Conservation (phyloP, 129 eudicot species). For the Chrysanthemum lavandulifolium region DNA sequence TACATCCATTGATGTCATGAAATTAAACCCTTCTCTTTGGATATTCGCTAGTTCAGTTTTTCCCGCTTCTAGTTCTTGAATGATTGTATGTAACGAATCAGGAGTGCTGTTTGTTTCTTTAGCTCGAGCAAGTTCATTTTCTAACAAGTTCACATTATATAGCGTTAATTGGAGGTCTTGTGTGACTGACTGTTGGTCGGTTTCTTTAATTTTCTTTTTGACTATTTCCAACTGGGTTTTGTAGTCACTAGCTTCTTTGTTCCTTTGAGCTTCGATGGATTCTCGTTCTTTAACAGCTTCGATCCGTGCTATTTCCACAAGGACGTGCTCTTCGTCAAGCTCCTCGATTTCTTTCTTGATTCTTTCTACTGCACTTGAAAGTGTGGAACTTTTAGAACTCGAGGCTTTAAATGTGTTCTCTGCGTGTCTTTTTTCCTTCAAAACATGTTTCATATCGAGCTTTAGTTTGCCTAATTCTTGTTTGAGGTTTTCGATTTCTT, state of each 20-base stretch:
- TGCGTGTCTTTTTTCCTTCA: constrained; percentile 59
- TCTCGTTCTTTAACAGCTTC: constrained; percentile 72
- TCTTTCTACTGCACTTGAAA: constrained; percentile 38
- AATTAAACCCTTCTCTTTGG: constrained; percentile 52
- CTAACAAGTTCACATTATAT: constrained; percentile 41
- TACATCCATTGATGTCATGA: constrained; percentile 74
- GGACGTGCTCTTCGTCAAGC: constrained; percentile 70
- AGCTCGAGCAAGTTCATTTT: constrained; percentile 44
- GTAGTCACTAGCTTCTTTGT: constrained; percentile 40
- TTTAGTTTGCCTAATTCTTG: constrained; percentile 62
- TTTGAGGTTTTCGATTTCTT: constrained; percentile 63
- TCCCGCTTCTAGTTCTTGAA: constrained; percentile 48
- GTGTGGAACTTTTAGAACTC: constrained; percentile 29
- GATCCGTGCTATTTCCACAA: constrained; percentile 83
- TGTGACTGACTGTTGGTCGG: constrained; percentile 40
- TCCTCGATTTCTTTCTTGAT: constrained; percentile 68
- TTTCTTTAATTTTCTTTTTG: constrained; percentile 41
- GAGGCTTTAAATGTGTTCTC: constrained; percentile 56
- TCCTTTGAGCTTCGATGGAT: constrained; percentile 58
- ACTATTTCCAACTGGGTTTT: constrained; percentile 46
- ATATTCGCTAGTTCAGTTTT: constrained; percentile 52
- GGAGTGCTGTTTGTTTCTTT: constrained; percentile 41
- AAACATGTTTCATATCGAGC: constrained; percentile 53
- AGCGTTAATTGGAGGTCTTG: constrained; percentile 44
- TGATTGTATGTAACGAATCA: constrained; percentile 27